phyloP scores from a whole-genome alignment of 306 rosid genomes.

The Coriaria nepalensis region DNA sequence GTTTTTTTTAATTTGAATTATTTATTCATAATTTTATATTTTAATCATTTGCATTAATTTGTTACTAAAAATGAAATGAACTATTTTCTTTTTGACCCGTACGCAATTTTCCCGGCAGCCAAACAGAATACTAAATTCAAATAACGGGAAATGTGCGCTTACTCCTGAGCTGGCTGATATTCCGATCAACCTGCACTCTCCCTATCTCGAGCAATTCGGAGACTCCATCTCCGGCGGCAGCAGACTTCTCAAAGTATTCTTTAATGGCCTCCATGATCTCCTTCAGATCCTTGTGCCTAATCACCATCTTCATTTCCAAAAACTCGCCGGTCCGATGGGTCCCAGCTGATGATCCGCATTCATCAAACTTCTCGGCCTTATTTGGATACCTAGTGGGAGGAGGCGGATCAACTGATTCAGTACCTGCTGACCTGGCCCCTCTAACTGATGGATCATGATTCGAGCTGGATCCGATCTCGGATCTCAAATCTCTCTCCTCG shows the following conservation, averaged over 20 bases:
- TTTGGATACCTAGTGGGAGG: slow-evolving; percentile 14
- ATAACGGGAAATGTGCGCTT: slow-evolving; percentile 5
- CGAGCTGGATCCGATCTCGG: slow-evolving; percentile 55
- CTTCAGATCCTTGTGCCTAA: slow-evolving; percentile 77
- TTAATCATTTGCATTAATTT: background rate
- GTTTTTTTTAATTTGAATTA: slow-evolving; percentile 11
- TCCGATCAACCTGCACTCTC: slow-evolving; percentile 74
- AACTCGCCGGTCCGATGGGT: slow-evolving; percentile 30
- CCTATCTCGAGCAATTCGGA: slow-evolving; percentile 78
- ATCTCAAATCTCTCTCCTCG: slow-evolving; percentile 41
- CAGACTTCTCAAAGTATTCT: slow-evolving; percentile 73
- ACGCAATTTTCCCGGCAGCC: background rate
- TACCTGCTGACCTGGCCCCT: background rate
- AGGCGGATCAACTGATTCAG: slow-evolving; percentile 5
- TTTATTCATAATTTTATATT: slow-evolving; percentile 1
- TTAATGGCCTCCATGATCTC: slow-evolving; percentile 77
- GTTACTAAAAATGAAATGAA: background rate
- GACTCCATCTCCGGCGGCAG: slow-evolving; percentile 66
- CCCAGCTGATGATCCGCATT: slow-evolving; percentile 19
- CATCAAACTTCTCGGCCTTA: slow-evolving; percentile 26
- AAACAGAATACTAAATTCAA: slow-evolving; percentile 3
- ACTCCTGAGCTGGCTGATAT: slow-evolving; percentile 80
- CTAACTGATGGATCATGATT: slow-evolving; percentile 51
- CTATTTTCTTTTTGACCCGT: background rate
- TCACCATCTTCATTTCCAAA: slow-evolving; percentile 73